Evolutionary conservation across 1,284 basidiomycete genomes (phyloP).

Genomic region (Farysia itapuensis): DNA sequence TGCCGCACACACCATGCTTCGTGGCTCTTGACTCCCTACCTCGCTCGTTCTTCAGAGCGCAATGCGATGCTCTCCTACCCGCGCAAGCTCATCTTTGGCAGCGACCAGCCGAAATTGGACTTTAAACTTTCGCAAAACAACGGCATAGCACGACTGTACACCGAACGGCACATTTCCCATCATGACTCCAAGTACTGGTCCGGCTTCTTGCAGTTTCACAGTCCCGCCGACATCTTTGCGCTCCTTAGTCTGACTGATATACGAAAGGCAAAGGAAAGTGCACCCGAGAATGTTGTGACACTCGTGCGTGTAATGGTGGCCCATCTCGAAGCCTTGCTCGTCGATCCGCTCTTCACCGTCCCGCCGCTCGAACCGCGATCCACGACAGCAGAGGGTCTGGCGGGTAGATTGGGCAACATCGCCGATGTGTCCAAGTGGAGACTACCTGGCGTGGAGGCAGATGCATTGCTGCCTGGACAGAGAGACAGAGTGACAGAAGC

Average conservation of each 20-base stretch:
- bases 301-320: conserved; percentile 48
- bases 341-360: conserved; percentile 47
- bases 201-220: conserved; percentile 38
- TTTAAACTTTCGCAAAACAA: conserved; percentile 21
- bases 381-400: conserved; percentile 2
- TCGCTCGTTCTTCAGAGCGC: too few species aligned
- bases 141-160: conserved; percentile 50
- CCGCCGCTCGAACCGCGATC: conserved; percentile 11
- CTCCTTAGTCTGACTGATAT: conserved; percentile 44
- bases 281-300: conserved; percentile 51
- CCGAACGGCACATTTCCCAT: conserved; percentile 43
- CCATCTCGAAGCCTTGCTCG: conserved; percentile 51
- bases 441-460: conserved; percentile 11
- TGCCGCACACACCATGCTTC: too few species aligned
- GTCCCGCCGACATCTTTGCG: conserved; percentile 42
- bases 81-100: conserved; percentile 33
- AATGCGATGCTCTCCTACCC: conserved; percentile 36
- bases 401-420: conserved; percentile 4
- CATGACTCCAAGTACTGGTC: conserved; percentile 52
- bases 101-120: conserved; percentile 28
- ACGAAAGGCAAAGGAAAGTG: conserved; percentile 25
- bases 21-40: too few species aligned
- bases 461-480: background rate
- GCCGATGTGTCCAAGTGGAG: conserved; percentile 22
- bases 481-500: conserved; percentile 47